Conservation (phyloP, 139 green algal genomes). For the Gonium pectorale region DNA sequence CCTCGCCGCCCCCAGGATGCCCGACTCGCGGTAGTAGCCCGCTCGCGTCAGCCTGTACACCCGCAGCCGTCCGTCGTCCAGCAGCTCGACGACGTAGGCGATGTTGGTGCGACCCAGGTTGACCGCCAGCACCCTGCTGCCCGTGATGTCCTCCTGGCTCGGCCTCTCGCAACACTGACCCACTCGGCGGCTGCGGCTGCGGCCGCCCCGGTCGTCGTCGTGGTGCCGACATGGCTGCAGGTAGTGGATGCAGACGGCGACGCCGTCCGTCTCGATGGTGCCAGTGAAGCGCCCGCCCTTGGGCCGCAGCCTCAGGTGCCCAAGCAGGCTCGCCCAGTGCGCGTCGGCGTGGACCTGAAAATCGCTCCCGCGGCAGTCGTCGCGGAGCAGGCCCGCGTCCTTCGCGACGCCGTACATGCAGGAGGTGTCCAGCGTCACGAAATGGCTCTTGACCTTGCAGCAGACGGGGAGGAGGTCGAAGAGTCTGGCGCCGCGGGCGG, state of each 20-base stretch:
- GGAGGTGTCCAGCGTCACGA: background rate
- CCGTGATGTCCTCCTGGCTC: no score
- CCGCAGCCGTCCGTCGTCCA: no score
- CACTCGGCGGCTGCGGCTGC: no score
- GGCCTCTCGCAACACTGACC: no score
- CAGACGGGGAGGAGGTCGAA: background rate
- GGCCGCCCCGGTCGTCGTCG: no score
- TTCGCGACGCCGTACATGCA: background rate
- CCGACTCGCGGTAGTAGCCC: no score
- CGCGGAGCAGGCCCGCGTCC: background rate
- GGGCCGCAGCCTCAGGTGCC: background rate
- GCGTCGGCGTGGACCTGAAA: background rate
- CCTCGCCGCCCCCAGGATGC: no score
- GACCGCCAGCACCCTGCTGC: no score
- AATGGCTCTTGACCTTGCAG: background rate
- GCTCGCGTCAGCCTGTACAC: no score
- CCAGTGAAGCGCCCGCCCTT: conserved; percentile 7
- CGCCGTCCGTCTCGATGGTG: conserved; percentile 12
- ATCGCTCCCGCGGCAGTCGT: background rate
- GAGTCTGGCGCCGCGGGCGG: background rate
- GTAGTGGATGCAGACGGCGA: conserved; percentile 10
- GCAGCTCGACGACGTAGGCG: no score
- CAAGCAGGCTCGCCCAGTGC: background rate
- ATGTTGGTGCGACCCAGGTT: no score
- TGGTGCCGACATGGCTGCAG: no score